These are phyloP conservation scores for Ceratobasidium papillatum DNA, from an alignment of 1,284 basidiomycete genomes.

Conservation along the genomic window DNA sequence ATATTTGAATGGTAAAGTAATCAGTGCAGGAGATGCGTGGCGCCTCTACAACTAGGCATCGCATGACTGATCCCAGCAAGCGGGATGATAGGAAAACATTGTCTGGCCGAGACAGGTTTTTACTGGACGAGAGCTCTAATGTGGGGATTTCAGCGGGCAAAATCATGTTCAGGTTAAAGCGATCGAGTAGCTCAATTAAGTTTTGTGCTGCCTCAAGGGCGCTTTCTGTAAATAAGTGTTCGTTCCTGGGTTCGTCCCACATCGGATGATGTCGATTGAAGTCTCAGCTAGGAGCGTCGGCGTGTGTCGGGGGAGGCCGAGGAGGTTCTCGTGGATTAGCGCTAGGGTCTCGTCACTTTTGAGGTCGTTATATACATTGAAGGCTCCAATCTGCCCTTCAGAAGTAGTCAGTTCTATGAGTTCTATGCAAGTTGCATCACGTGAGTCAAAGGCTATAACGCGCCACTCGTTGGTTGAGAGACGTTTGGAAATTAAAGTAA, in stretches of 20 bases:
- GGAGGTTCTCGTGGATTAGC: constrained; percentile 35
- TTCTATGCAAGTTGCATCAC: constrained; percentile 51
- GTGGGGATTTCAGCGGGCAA: constrained; percentile 18
- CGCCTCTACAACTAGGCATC: not conserved
- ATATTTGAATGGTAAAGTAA: constrained; percentile 29
- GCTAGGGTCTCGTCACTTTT: constrained; percentile 46
- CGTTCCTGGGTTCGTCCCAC: constrained; percentile 55
- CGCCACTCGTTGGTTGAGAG: constrained; percentile 49
- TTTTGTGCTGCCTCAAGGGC: constrained; percentile 16
- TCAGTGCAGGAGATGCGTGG: constrained; percentile 33
- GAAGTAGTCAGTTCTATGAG: constrained; percentile 43
- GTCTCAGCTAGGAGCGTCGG: constrained; percentile 52
- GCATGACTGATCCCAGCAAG: not conserved
- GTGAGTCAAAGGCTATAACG: constrained; percentile 45
- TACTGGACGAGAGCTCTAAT: constrained; percentile 12
- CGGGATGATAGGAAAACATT: constrained; percentile 25
- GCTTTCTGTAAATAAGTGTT: not conserved
- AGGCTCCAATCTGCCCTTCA: constrained; percentile 44
- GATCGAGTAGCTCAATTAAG: constrained; percentile 15
- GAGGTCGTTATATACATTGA: constrained; percentile 56
- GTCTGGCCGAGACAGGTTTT: constrained; percentile 20
- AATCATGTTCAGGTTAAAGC: constrained; percentile 3
- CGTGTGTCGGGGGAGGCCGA: constrained; percentile 24
- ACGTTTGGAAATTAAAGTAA: constrained; percentile 50
- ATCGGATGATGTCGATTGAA: constrained; percentile 62